Conservation (phyloP, 148 eudicot species). For the Salicornia ramosissima region DNA sequence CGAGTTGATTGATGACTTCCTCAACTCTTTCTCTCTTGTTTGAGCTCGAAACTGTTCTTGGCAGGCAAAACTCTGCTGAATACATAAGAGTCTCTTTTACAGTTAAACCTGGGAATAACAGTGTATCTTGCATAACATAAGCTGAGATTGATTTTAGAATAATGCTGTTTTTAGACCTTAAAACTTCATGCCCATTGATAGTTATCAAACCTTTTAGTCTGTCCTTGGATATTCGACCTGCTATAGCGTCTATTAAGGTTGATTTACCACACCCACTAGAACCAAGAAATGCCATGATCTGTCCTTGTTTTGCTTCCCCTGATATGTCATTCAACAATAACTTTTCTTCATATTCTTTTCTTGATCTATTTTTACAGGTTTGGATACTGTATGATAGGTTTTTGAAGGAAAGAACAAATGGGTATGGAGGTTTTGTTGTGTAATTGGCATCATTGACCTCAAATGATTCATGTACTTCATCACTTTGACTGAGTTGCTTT, state of each 20-base stretch:
- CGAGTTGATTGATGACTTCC: conserved; percentile 21
- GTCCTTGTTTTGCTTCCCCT: conserved; percentile 22
- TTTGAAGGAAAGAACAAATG: conserved; percentile 13
- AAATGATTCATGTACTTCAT: background rate
- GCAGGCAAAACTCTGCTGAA: conserved; percentile 26
- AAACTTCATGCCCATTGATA: conserved; percentile 22
- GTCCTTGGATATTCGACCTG: conserved; percentile 21
- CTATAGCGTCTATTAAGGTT: conserved; percentile 26
- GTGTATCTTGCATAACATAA: conserved; percentile 29
- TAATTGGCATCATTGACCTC: conserved; percentile 10
- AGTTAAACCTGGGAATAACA: conserved; percentile 25
- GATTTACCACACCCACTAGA: conserved; percentile 31
- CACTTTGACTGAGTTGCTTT: background rate
- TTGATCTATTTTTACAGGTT: background rate
- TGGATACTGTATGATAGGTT: conserved; percentile 21
- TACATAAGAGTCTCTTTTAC: conserved; percentile 31
- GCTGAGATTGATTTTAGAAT: conserved; percentile 24
- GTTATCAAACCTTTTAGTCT: conserved; percentile 18
- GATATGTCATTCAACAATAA: conserved; percentile 17
- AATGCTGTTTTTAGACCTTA: conserved; percentile 17
- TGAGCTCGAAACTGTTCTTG: conserved; percentile 19
- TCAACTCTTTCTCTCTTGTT: conserved; percentile 22
- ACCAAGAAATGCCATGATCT: conserved; percentile 25
- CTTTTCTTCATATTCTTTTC: conserved; percentile 5
- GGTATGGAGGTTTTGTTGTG: background rate